A percentile compares a stretch with the other conserved stretches of the same genome.
These are phyloP conservation scores for Coprinopsis sp. DNA, from an alignment of 768 basidiomycete species.

Conservation along the genomic window DNA sequence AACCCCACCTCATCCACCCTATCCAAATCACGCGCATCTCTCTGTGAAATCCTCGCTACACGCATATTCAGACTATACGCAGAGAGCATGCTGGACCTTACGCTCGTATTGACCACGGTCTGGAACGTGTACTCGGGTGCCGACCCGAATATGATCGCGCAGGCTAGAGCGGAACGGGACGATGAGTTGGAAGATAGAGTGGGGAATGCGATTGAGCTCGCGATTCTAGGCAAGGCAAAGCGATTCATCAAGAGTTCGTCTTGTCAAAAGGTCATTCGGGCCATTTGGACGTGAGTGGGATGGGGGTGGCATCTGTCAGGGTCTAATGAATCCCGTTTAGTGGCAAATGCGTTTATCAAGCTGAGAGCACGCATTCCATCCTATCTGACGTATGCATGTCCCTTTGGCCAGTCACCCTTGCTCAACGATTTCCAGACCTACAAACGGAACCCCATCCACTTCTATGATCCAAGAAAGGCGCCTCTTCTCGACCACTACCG, in stretches of 20 bases:
- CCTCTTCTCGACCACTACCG: conserved; percentile 95
- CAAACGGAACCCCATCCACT: conserved; percentile 86
- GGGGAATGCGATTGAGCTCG: conserved; percentile 91
- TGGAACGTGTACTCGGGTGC: conserved; percentile 83
- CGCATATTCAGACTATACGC: conserved; percentile 71
- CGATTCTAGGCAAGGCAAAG: conserved; percentile 83
- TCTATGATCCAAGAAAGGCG: conserved; percentile 92
- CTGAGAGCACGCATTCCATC: conserved; percentile 81
- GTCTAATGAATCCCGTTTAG: conserved; percentile 31
- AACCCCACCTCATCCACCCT: conserved; percentile 65
- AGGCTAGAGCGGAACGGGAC: conserved; percentile 59
- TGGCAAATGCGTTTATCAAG: conserved; percentile 88
- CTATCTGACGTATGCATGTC: conserved; percentile 65
- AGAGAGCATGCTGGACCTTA: conserved; percentile 62
- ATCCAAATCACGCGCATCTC: conserved; percentile 67
- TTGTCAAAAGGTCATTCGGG: conserved; percentile 87
- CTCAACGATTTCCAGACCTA: conserved; percentile 59
- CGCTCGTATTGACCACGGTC: conserved; percentile 66
- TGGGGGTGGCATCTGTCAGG: not conserved
- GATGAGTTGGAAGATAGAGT: conserved; percentile 73
- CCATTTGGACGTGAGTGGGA: conserved; percentile 64
- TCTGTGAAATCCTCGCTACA: conserved; percentile 90
- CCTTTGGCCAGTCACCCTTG: not conserved
- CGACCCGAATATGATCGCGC: conserved; percentile 49
- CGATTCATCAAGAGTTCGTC: conserved; percentile 85